These are phyloP conservation scores for Ceratobasidium sp. DNA, from an alignment of 1,284 basidiomycete species.

Conservation along the genomic window DNA sequence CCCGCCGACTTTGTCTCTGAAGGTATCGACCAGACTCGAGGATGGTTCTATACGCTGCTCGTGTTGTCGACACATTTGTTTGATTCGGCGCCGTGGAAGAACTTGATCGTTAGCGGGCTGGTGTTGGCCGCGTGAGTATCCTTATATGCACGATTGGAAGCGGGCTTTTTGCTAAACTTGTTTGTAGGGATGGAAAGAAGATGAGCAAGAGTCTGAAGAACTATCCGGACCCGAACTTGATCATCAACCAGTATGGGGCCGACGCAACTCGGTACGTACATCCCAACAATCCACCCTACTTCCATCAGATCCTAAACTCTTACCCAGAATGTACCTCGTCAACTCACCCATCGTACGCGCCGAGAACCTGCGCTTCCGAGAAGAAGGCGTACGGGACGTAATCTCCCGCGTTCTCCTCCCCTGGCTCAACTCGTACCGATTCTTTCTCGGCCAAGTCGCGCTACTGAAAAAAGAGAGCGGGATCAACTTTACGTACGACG, in stretches of 20 bases:
- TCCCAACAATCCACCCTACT: not conserved
- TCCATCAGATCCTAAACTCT: not conserved
- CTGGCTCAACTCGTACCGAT: constrained; percentile 99
- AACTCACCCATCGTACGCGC: constrained; percentile 99
- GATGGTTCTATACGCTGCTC: constrained; percentile 99
- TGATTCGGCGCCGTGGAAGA: constrained; percentile 96
- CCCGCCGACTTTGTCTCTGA: constrained; percentile 99
- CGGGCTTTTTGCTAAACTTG: constrained; percentile 17
- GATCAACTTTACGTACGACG: constrained; percentile 88
- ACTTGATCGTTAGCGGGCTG: constrained; percentile 95
- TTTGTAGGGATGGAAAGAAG: constrained; percentile 92
- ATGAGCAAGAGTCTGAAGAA: constrained; percentile 99
- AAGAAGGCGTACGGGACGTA: constrained; percentile 98
- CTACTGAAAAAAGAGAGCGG: constrained; percentile 88
- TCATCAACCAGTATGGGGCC: constrained; percentile 94
- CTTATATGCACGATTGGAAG: not conserved
- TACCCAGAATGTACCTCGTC: constrained; percentile 92
- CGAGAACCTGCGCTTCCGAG: constrained; percentile 97
- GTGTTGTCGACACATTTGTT: constrained; percentile 97
- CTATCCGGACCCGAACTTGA: constrained; percentile 96
- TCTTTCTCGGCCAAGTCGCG: constrained; percentile 97
- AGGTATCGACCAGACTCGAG: constrained; percentile 95
- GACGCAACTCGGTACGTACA: constrained; percentile 87
- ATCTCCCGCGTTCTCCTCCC: constrained; percentile 95
- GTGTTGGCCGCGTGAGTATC: constrained; percentile 88